Percentiles rank a stretch among this genome's conserved stretches.
These are phyloP conservation scores for Yarrowia deformans DNA, from an alignment of 805 yeast genomes.

Conservation along the genomic window DNA sequence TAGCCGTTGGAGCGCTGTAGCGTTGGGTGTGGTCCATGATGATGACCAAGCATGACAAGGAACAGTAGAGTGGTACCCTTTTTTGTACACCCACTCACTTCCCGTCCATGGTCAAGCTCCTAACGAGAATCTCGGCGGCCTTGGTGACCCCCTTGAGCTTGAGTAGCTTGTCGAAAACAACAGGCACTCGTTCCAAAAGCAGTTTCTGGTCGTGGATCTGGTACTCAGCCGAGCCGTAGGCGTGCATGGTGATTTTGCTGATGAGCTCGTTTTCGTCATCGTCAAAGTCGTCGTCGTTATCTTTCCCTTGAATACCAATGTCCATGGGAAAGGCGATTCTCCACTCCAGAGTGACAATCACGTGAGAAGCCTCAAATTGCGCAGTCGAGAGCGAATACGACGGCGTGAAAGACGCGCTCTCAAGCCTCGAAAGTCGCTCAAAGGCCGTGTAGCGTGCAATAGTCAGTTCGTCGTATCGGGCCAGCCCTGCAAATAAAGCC, in stretches of 20 bases:
- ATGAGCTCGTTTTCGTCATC: slow-evolving; percentile 12
- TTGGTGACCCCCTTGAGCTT: background rate
- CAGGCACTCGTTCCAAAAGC: slow-evolving; percentile 3
- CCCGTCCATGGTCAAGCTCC: slow-evolving; percentile 13
- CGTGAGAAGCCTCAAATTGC: slow-evolving; percentile 2
- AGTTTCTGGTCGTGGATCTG: background rate
- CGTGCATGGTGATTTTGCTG: slow-evolving; percentile 6
- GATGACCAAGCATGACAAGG: no score
- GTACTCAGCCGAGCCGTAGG: slow-evolving; percentile 16
- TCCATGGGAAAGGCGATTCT: slow-evolving; percentile 15
- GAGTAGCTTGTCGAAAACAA: slow-evolving; percentile 16
- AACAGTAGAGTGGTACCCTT: no score
- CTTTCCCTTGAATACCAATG: slow-evolving; percentile 1
- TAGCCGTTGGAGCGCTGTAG: no score
- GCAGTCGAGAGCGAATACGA: background rate
- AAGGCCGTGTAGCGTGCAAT: background rate
- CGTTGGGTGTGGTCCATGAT: no score
- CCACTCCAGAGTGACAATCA: slow-evolving; percentile 11
- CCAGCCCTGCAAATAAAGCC: slow-evolving; percentile 17
- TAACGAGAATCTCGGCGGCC: slow-evolving; percentile 1
- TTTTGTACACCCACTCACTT: background rate
- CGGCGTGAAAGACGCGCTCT: background rate
- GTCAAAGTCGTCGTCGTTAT: background rate
- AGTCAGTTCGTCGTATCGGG: slow-evolving; percentile 10
- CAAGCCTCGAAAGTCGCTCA: background rate